Evolutionary conservation across 2,329 filamentous ascomycete genomes (phyloP).

Genomic region (Fusarium sp.): DNA sequence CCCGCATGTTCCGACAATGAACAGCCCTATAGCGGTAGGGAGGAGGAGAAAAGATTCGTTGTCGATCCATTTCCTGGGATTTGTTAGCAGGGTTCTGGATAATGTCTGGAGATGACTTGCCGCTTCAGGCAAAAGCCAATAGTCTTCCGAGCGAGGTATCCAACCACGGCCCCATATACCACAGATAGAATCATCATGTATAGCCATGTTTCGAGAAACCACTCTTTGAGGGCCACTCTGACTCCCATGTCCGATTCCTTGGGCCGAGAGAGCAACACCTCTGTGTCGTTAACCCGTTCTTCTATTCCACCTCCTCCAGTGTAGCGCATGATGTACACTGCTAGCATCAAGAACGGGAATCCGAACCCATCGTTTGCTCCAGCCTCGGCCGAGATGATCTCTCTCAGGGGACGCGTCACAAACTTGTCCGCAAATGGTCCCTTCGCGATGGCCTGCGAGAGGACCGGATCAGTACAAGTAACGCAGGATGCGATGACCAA

Average conservation of each 20-base stretch:
- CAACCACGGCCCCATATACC: conserved; percentile 63
- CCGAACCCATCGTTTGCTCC: conserved; percentile 73
- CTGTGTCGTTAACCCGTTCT: conserved; percentile 43
- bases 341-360: conserved; percentile 67
- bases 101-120: conserved; percentile 43
- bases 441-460: conserved; percentile 40
- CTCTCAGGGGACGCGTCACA: conserved; percentile 66
- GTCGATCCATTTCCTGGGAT: conserved; percentile 63
- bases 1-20: conserved; percentile 68
- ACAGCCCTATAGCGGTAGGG: conserved; percentile 64
- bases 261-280: not conserved
- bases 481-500: conserved; percentile 71
- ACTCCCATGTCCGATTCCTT: conserved; percentile 62
- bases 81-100: not conserved
- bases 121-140: conserved; percentile 25
- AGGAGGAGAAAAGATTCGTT: conserved; percentile 65
- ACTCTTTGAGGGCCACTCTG: conserved; percentile 64
- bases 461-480: conserved; percentile 62
- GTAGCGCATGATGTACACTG: conserved; percentile 7
- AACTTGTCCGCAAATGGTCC: conserved; percentile 66
- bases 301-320: conserved; percentile 51
- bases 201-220: conserved; percentile 69
- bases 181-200: conserved; percentile 67
- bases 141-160: conserved; percentile 54
- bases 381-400: conserved; percentile 73